phyloP scores from a whole-genome alignment of 2,329 filamentous ascomycete genomes.

The Hymenoscyphus scutula region DNA sequence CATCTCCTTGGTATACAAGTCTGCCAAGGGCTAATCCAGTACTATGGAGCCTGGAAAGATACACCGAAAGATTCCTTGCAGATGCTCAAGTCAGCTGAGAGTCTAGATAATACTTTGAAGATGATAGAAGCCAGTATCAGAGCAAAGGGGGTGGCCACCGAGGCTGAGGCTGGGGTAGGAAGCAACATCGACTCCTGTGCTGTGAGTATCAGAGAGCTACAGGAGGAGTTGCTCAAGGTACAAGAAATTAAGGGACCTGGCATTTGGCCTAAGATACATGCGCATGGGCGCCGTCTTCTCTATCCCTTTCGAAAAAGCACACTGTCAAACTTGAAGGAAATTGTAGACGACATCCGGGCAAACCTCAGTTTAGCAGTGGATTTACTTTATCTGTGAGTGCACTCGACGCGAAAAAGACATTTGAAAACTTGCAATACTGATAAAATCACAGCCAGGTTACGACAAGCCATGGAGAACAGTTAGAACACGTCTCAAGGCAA shows the following conservation, averaged over 20 bases:
- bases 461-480: neutral
- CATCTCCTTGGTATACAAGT: neutral
- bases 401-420: neutral
- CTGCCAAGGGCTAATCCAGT: neutral
- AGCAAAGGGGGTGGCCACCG: neutral
- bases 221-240: neutral
- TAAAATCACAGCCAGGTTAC: neutral
- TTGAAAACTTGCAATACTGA: neutral
- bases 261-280: slow-evolving; percentile 12
- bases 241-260: neutral
- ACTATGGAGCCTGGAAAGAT: neutral
- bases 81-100: neutral
- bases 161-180: neutral
- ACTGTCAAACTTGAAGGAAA: slow-evolving; percentile 17
- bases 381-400: neutral
- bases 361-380: neutral
- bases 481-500: neutral
- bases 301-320: slow-evolving; percentile 24
- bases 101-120: neutral
- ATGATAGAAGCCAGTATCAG: neutral
- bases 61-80: neutral
- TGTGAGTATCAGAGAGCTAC: neutral
- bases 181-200: neutral
- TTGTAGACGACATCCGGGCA: neutral
- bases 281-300: slow-evolving; percentile 14